A percentile compares a stretch with the other conserved stretches of the same genome.
Evolutionary conservation across 78 protist genomes (phyloP).

Genomic region (Cavenderia fasciculata): DNA sequence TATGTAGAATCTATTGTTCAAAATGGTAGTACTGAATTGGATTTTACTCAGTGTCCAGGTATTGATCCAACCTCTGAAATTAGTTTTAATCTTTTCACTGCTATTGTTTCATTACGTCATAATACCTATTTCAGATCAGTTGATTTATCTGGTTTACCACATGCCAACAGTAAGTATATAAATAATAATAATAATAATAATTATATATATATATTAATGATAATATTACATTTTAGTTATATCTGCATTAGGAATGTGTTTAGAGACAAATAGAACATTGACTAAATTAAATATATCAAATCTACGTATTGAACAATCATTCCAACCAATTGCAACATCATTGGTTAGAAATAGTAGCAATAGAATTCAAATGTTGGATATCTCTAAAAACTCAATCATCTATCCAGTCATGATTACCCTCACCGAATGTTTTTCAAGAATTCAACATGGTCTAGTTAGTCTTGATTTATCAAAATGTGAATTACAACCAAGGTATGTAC

Average conservation of each 20-base stretch:
- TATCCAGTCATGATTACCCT: conserved; percentile 72
- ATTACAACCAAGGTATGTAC: conserved; percentile 68
- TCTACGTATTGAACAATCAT: conserved; percentile 71
- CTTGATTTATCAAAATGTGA: conserved; percentile 69
- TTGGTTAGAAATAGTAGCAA: conserved; percentile 32
- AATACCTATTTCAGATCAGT: conserved; percentile 62
- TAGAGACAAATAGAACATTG: conserved; percentile 55
- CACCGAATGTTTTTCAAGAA: conserved; percentile 64
- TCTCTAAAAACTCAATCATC: conserved; percentile 47
- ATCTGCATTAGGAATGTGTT: conserved; percentile 62
- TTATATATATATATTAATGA: background rate
- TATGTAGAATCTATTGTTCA: conserved; percentile 25
- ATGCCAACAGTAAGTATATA: conserved; percentile 59
- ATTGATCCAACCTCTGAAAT: conserved; percentile 68
- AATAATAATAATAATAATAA: background rate
- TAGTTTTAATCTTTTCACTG: conserved; percentile 59
- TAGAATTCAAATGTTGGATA: conserved; percentile 37
- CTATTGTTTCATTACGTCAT: conserved; percentile 55
- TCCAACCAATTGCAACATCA: conserved; percentile 65
- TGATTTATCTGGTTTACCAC: conserved; percentile 58
- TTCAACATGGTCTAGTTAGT: conserved; percentile 73
- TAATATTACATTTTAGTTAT: conserved; percentile 13
- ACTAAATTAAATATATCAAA: conserved; percentile 45
- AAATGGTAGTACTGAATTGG: conserved; percentile 41
- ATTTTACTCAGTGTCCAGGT: conserved; percentile 55